Evolutionary conservation across 768 basidiomycete genomes (phyloP).

Genomic region (Pisolithus marmoratus): DNA sequence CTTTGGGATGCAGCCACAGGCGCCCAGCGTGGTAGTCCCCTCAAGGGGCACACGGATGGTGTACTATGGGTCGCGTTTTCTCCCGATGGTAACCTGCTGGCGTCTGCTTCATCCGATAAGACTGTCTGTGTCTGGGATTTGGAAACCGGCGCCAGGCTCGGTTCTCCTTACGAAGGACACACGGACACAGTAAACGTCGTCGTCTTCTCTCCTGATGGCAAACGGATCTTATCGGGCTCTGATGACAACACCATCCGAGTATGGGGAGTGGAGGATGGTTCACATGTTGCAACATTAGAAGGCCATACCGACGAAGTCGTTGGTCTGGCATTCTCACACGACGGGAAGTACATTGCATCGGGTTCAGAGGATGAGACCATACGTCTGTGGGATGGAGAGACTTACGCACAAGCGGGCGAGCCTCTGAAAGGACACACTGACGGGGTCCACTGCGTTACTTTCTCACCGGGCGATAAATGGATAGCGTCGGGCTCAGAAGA

Average conservation of each 20-base stretch:
- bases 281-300: not conserved
- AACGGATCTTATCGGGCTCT: not conserved
- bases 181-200: not conserved
- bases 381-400: slow-evolving; percentile 15
- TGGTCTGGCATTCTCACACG: slow-evolving; percentile 3
- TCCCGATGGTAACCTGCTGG: not conserved
- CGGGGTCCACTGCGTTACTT: not conserved
- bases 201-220: slow-evolving; percentile 6
- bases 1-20: slow-evolving; percentile 8
- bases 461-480: slow-evolving; percentile 8
- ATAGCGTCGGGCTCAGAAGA: slow-evolving; percentile 5
- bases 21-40: not conserved
- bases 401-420: not conserved
- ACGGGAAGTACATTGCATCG: slow-evolving; percentile 13
- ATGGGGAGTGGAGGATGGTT: slow-evolving; percentile 1
- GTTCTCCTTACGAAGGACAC: not conserved
- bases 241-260: not conserved
- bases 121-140: not conserved
- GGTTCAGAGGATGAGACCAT: slow-evolving; percentile 13
- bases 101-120: not conserved
- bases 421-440: slow-evolving; percentile 5
- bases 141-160: not conserved
- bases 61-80: not conserved
- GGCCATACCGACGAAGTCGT: not conserved
- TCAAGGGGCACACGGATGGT: not conserved